Base-by-base conservation (phyloP, 2,329 filamentous ascomycete genomes). In the Aspergillus sp. region DNA sequence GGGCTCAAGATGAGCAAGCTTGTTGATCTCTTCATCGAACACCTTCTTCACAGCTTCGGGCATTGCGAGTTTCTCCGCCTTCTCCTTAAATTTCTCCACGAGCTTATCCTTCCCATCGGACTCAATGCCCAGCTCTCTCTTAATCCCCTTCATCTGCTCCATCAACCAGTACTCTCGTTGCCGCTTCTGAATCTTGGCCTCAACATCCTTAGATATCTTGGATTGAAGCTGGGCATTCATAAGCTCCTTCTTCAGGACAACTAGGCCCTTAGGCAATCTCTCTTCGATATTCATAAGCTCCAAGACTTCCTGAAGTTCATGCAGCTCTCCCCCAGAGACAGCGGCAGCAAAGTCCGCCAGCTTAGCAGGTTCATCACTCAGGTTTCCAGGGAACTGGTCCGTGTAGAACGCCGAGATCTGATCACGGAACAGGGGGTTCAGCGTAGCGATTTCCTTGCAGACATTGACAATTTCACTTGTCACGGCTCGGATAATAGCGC, bases 61-160 rank as follows among this genome's bases (percentile, higher is more conserved):
- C 95, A 99, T 99, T 2, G 93, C 92, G 49, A 99, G 82, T 73
- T 96, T 96, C 70, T 85, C 84, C 0, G 91, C 92, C 81, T 96
- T 97, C 70, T 97, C 93, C 77, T 91, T 95, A 81, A 99, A 99
- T 73, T 90, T 96, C 74, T 98, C 95, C 1, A 99, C 90, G 12
- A 99, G 82, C 78, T 98, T 98, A 70, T 99, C 95, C 77, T 98
- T 99, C 63, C 96, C 95, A 70, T 99, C 95, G 6, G 91, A 96
- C 73, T 99, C 96, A 53, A 99, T 91, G 21, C 96, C 95, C 49
- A 99, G 85, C 76, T 99, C 95, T 58, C 95, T 86, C 58, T 91
- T 89, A 70, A 99, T 99, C 24, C 93, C 95, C 80, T 98, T 98
- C 93, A 99, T 96, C 75, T 99, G 96, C 77, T 99, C 95, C 91